These are phyloP conservation scores for Lodderomyces oxycetoniae DNA, from an alignment of 1,139 yeast genomes.

Conservation along the genomic window DNA sequence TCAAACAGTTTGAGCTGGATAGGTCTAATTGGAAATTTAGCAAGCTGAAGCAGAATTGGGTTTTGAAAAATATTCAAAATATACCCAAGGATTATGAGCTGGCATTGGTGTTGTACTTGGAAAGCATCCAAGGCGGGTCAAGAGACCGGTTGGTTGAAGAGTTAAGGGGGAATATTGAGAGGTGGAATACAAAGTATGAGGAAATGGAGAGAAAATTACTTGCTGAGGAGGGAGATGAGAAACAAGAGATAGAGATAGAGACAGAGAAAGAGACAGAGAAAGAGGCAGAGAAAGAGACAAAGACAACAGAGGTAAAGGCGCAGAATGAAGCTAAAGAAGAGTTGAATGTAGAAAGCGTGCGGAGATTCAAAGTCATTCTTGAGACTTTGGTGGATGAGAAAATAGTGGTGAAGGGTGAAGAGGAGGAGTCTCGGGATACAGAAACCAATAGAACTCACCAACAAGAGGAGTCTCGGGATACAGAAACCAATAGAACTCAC, in stretches of 20 bases:
- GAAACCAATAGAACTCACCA: too few species aligned
- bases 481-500: too few species aligned
- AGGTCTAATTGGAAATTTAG: slow-evolving; percentile 81
- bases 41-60: slow-evolving; percentile 93
- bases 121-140: slow-evolving; percentile 72
- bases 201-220: slow-evolving; percentile 36
- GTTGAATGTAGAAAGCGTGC: slow-evolving; percentile 11
- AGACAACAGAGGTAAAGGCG: slow-evolving; percentile 8
- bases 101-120: slow-evolving; percentile 54
- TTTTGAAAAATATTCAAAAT: slow-evolving; percentile 59
- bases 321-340: slow-evolving; percentile 8
- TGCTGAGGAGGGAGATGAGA: slow-evolving; percentile 24
- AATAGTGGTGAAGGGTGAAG: slow-evolving; percentile 11
- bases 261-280: slow-evolving; percentile 18
- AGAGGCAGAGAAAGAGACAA: slow-evolving; percentile 6
- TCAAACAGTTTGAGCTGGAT: slow-evolving; percentile 61
- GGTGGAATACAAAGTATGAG: slow-evolving; percentile 55
- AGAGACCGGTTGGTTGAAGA: slow-evolving; percentile 53
- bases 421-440: slow-evolving; percentile 9
- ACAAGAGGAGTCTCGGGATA: too few species aligned
- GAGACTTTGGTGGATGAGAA: slow-evolving; percentile 10
- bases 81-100: slow-evolving; percentile 55
- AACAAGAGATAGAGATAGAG: slow-evolving; percentile 14
- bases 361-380: slow-evolving; percentile 12
- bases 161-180: slow-evolving; percentile 41